Base-by-base conservation (phyloP, 495 filamentous ascomycete genomes). In the Xylaria intraflava region DNA sequence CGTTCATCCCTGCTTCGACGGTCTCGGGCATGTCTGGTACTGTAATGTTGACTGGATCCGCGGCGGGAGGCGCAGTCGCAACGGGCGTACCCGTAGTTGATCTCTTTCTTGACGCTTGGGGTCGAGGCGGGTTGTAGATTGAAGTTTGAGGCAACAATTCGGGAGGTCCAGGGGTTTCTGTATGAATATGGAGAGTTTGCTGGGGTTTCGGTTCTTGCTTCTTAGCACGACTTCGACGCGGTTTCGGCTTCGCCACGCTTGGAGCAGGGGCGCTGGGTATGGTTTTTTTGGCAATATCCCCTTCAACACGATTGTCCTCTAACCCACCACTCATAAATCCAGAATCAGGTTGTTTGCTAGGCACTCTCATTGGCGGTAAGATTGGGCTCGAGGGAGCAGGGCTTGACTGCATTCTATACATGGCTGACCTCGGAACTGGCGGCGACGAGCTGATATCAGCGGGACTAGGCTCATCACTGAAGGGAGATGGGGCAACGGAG, bases 271-370 rank as follows among this genome's bases (percentile, higher is more conserved):
- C 14, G 1, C n/a, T 49, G 3, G 8, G 65, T 47, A 70, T 60
- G 11, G 65, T 57, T 16, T 71, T 67, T 20, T 57, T 67, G 10
- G 60, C 68, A 35, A 70, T 65, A 14, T 77, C 69, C 14, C 80
- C 78, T 31, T 80, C 75, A 46, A 78, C 72, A 30, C 80, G 59
- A 14, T 75, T 64, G 9, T 88, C 82, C 17, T 88, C 83, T 12
- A 88, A 64, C 0, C 78, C 78, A 6, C 81, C 85, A 67, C 86
- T 90, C 85, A 90, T 87, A 61, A 89, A 90, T 0, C 87, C 87
- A 9, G 86, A 90, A 64, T 94, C 88, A 11, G 78, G 72, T 51
- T 78, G 73, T 2, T 66, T 65, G 56, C 40, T 46, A 14, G 70
- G 59, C 33, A 76, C 68, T 6, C 74, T 71, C 71, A 88, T 75